Conservation (phyloP, 2,329 filamentous ascomycete species). For the Phyllosticta paracitricarpa region DNA sequence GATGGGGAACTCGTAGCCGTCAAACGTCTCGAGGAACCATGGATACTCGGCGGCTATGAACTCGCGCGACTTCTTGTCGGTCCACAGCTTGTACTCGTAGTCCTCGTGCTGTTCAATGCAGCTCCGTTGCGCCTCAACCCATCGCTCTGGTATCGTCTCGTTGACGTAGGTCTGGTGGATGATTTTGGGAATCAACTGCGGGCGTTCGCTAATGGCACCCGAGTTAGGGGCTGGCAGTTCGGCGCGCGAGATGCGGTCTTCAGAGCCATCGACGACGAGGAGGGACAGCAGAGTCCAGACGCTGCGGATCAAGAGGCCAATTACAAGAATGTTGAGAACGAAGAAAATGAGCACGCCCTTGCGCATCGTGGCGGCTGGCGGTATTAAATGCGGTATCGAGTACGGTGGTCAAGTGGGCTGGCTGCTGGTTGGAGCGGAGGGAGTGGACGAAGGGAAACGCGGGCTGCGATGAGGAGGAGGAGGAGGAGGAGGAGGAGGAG, state of each 20-base stretch:
- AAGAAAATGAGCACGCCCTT: constrained; percentile 53
- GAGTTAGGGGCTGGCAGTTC: constrained; percentile 59
- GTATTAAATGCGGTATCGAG: background rate
- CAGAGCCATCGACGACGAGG: constrained; percentile 56
- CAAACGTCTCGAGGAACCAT: constrained; percentile 68
- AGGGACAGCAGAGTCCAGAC: constrained; percentile 64
- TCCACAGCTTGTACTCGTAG: constrained; percentile 76
- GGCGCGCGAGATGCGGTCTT: constrained; percentile 55
- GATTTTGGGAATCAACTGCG: constrained; percentile 62
- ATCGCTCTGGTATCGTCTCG: constrained; percentile 55
- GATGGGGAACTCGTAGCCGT: constrained; percentile 64
- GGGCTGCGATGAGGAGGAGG: background rate
- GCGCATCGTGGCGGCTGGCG: constrained; percentile 41
- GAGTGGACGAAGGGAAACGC: background rate
- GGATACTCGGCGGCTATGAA: constrained; percentile 60
- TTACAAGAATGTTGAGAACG: constrained; percentile 52
- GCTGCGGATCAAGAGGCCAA: constrained; percentile 54
- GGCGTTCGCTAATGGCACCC: constrained; percentile 44
- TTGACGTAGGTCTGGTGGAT: constrained; percentile 71
- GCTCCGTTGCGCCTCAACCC: constrained; percentile 54
- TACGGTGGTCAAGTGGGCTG: background rate
- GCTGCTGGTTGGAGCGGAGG: background rate
- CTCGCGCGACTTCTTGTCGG: constrained; percentile 55
- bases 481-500: background rate
- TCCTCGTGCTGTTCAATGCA: constrained; percentile 59